A percentile compares a stretch with the other conserved stretches of the same genome.
These are phyloP conservation scores for Phialemonium atrogriseum DNA, from an alignment of 2,329 filamentous ascomycete genomes.

Conservation along the genomic window DNA sequence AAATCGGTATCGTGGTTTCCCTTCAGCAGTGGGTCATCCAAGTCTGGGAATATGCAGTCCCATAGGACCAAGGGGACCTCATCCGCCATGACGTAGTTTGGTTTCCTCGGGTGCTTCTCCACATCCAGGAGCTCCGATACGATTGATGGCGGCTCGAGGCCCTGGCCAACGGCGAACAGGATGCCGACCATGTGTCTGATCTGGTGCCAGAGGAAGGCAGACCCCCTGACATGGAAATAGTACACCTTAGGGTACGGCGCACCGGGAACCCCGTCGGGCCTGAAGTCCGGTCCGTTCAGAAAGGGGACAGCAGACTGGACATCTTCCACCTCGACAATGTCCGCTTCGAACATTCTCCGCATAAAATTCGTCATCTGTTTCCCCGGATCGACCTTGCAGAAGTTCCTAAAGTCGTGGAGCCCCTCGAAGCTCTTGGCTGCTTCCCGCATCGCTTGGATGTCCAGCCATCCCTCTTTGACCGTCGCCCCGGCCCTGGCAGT, in stretches of 20 bases:
- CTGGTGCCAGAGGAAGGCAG: slow-evolving; percentile 96
- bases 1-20: slow-evolving; percentile 23
- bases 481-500: slow-evolving; percentile 9
- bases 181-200: slow-evolving; percentile 90
- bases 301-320: slow-evolving; percentile 47
- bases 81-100: slow-evolving; percentile 82
- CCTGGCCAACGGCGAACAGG: slow-evolving; percentile 87
- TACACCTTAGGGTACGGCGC: slow-evolving; percentile 58
- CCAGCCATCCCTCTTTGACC: slow-evolving; percentile 65
- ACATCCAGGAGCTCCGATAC: slow-evolving; percentile 70
- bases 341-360: slow-evolving; percentile 69
- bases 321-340: slow-evolving; percentile 62
- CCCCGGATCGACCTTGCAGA: slow-evolving; percentile 85
- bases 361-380: slow-evolving; percentile 85
- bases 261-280: slow-evolving; percentile 18
- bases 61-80: slow-evolving; percentile 88
- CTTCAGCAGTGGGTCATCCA: slow-evolving; percentile 14
- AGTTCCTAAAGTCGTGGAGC: slow-evolving; percentile 88
- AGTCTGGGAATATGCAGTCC: slow-evolving; percentile 80
- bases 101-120: slow-evolving; percentile 61
- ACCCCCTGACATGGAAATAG: slow-evolving; percentile 80
- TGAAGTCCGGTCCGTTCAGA: slow-evolving; percentile 37
- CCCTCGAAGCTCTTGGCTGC: slow-evolving; percentile 77
- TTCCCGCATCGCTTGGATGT: slow-evolving; percentile 77
- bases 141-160: slow-evolving; percentile 67